Conservation (phyloP, 2,329 filamentous ascomycete genomes). For the Geosmithia flava region DNA sequence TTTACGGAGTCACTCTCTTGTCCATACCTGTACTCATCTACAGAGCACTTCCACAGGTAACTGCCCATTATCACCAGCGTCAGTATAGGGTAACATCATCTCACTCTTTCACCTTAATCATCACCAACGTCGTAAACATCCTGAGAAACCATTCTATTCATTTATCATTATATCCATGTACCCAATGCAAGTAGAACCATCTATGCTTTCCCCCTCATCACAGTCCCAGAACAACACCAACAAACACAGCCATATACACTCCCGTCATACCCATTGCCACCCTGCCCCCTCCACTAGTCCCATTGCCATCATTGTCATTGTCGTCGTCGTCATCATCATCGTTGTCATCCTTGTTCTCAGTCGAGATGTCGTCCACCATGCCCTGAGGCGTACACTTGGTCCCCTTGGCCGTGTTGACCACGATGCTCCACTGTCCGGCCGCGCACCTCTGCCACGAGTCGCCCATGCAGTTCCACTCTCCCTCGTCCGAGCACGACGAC, state of each 20-base stretch:
- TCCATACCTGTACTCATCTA: no score
- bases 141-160: no score
- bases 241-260: not conserved
- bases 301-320: constrained; percentile 3
- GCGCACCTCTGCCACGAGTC: constrained; percentile 37
- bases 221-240: not conserved
- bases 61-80: no score
- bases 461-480: constrained; percentile 43
- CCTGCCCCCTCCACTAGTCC: not conserved
- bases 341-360: constrained; percentile 15
- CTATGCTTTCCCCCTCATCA: no score
- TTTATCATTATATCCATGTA: no score
- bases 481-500: constrained; percentile 29
- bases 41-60: no score
- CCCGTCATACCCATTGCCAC: not conserved
- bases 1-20: no score
- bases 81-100: no score
- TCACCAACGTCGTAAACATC: no score
- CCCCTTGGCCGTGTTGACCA: constrained; percentile 28
- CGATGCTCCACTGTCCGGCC: constrained; percentile 29
- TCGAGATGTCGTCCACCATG: constrained; percentile 24
- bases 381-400: constrained; percentile 32
- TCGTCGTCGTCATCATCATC: constrained; percentile 7
- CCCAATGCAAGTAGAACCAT: no score
- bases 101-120: no score